Evolutionary conservation across 768 basidiomycete species (phyloP).

Genomic region (Asterophora parasitica): DNA sequence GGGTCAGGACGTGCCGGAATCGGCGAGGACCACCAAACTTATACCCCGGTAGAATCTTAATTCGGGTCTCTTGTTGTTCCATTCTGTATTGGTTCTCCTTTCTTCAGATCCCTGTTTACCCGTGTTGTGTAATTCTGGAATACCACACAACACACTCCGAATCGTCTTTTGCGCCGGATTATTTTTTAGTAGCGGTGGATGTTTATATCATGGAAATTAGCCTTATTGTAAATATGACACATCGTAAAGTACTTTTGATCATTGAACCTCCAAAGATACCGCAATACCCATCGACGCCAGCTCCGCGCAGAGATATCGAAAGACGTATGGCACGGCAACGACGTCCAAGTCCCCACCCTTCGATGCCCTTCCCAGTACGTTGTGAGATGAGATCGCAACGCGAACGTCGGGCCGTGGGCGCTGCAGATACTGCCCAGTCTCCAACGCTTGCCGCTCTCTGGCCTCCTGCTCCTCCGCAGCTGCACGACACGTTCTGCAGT

Average conservation of each 20-base stretch:
- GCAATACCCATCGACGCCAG: conserved; percentile 98
- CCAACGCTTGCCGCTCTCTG: conserved; percentile 52
- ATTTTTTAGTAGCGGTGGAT: conserved; percentile 2
- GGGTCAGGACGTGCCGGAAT: not conserved
- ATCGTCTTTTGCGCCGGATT: not conserved
- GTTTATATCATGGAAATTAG: conserved; percentile 11
- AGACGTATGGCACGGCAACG: conserved; percentile 93
- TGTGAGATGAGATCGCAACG: conserved; percentile 62
- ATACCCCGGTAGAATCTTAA: conserved; percentile 7
- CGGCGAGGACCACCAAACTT: conserved; percentile 1
- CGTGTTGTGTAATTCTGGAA: not conserved
- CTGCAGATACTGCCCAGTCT: conserved; percentile 47
- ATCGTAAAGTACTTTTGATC: conserved; percentile 16
- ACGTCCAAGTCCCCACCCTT: conserved; percentile 89
- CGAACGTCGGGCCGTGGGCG: conserved; percentile 47
- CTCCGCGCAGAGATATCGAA: conserved; percentile 91
- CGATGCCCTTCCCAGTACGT: conserved; percentile 53
- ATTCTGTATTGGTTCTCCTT: not conserved
- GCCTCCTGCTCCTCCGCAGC: conserved; percentile 61
- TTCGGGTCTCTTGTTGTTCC: not conserved
- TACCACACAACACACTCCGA: not conserved
- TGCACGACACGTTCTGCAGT: conserved; percentile 89
- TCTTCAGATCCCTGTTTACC: not conserved
- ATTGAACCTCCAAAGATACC: conserved; percentile 75
- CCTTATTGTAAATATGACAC: conserved; percentile 3